Evolutionary conservation across 495 filamentous ascomycete genomes (phyloP).

Genomic region (Neurospora sp.): DNA sequence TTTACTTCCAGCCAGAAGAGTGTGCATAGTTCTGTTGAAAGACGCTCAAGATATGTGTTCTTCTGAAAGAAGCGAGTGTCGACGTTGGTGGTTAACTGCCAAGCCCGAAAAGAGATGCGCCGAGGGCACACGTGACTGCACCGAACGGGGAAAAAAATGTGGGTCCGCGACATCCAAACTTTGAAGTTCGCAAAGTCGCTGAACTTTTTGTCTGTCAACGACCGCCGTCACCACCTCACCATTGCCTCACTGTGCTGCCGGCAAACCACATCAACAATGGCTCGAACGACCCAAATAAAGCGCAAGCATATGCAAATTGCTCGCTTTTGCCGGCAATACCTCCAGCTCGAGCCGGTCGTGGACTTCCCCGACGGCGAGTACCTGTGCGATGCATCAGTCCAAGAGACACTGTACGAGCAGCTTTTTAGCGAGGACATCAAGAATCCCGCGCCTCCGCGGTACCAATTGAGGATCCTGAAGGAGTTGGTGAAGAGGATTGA

Average conservation of each 20-base stretch:
- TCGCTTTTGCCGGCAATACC: constrained; percentile 34
- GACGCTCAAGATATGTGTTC: too few species aligned
- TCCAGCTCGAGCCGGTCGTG: constrained; percentile 28
- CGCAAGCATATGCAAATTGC: constrained; percentile 6
- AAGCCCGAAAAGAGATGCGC: neutral
- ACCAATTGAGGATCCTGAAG: constrained; percentile 65
- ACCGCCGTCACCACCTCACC: neutral
- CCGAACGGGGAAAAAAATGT: neutral
- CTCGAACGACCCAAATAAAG: neutral
- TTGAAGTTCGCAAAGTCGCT: neutral
- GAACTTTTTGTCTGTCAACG: neutral
- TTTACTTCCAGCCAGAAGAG: too few species aligned
- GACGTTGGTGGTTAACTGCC: neutral
- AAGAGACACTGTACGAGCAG: constrained; percentile 49
- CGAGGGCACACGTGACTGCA: neutral
- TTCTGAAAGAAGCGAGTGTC: neutral
- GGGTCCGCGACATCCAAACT: neutral
- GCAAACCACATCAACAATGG: neutral
- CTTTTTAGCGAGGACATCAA: constrained; percentile 51
- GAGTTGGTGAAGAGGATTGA: constrained; percentile 56
- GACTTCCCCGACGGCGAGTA: constrained; percentile 23
- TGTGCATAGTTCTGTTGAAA: neutral
- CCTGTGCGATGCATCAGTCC: constrained; percentile 36
- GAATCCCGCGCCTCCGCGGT: constrained; percentile 51
- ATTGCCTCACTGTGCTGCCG: neutral